Evolutionary conservation across 2,329 filamentous ascomycete genomes (phyloP).

Genomic region (Aspergillus pseudonomiae): DNA sequence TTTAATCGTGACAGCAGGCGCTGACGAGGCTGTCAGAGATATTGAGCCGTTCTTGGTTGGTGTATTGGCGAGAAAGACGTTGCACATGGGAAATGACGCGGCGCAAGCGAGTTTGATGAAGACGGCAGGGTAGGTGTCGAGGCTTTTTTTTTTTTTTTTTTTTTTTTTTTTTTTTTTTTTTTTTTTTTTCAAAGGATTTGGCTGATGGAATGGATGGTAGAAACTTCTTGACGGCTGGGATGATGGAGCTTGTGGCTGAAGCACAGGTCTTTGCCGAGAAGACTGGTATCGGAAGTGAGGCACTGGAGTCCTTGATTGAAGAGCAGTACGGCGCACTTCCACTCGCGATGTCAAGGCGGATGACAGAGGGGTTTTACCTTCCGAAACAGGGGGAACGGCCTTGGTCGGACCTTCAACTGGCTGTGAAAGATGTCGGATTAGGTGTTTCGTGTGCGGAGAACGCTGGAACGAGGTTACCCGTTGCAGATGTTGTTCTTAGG

Average conservation of each 20-base stretch:
- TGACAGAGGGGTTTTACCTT: constrained; percentile 32
- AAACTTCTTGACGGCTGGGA: constrained; percentile 23
- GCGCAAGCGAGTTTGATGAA: background rate
- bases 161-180: background rate
- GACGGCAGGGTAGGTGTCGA: background rate
- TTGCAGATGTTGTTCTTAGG: background rate
- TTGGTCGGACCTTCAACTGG: constrained; percentile 54
- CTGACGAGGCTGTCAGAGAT: background rate
- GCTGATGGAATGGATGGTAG: constrained; percentile 7
- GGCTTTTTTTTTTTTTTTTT: background rate
- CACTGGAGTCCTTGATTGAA: constrained; percentile 31
- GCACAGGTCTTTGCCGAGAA: constrained; percentile 37
- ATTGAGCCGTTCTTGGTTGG: constrained; percentile 9
- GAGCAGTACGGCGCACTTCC: constrained; percentile 34
- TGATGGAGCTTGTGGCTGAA: constrained; percentile 33
- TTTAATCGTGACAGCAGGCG: background rate
- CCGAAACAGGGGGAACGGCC: constrained; percentile 37
- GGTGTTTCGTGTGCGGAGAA: constrained; percentile 47
- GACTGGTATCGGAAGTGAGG: constrained; percentile 26
- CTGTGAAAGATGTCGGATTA: constrained; percentile 56
- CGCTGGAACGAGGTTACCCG: background rate
- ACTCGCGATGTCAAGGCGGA: constrained; percentile 30
- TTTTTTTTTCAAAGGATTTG: background rate
- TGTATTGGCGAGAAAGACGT: constrained; percentile 6
- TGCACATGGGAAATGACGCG: constrained; percentile 2